Evolutionary conservation across 2,329 filamentous ascomycete species (phyloP).

Genomic region (Calonectria honghensis): DNA sequence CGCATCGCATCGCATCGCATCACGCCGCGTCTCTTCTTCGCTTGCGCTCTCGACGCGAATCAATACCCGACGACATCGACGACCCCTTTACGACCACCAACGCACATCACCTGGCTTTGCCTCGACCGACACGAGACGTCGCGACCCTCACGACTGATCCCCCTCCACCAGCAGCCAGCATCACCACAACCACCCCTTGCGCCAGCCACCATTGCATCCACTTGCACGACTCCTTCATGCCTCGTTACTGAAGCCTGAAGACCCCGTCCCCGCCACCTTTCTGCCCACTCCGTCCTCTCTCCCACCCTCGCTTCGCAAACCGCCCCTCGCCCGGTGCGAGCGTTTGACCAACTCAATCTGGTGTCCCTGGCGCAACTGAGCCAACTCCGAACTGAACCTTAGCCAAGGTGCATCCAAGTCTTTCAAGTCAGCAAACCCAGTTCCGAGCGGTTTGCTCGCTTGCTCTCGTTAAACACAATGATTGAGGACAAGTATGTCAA

Average conservation of each 20-base stretch:
- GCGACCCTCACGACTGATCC: conserved; percentile 38
- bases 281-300: conserved; percentile 31
- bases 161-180: conserved; percentile 22
- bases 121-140: conserved; percentile 42
- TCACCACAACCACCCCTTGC: conserved; percentile 24
- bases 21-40: conserved; percentile 41
- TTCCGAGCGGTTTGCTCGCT: conserved; percentile 46
- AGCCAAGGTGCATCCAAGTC: conserved; percentile 41
- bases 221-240: conserved; percentile 47
- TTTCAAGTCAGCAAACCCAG: conserved; percentile 19
- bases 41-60: conserved; percentile 27
- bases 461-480: conserved; percentile 55
- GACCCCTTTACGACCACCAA: conserved; percentile 39
- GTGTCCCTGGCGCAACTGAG: conserved; percentile 42
- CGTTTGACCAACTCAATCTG: conserved; percentile 43
- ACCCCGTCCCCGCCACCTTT: conserved; percentile 5
- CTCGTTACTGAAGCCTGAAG: conserved; percentile 45
- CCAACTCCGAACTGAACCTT: conserved; percentile 27
- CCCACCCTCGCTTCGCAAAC: conserved; percentile 43
- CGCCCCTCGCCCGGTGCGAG: conserved; percentile 54
- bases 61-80: conserved; percentile 36
- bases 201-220: conserved; percentile 29
- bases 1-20: conserved; percentile 48
- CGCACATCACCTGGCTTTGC: conserved; percentile 40
- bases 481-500: conserved; percentile 63